A percentile compares a stretch with the other conserved stretches of the same genome.
phyloP scores from a whole-genome alignment of 2,329 filamentous ascomycete genomes.

The Ceratocystis cacaofunesta region DNA sequence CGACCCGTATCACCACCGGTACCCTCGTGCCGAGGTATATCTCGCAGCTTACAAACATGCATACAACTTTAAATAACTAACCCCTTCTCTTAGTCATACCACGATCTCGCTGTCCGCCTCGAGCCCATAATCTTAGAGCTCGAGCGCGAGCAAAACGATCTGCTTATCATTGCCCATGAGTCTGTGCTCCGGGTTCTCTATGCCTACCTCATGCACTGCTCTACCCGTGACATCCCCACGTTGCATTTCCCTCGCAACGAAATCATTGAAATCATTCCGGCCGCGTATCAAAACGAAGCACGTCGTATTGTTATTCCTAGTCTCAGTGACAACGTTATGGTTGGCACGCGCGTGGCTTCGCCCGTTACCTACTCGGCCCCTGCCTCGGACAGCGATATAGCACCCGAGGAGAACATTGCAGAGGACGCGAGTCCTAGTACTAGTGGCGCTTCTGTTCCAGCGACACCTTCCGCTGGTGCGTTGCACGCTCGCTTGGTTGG shows the following conservation, averaged over 20 bases:
- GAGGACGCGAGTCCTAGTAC: background rate
- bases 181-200: conserved; percentile 94
- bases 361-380: conserved; percentile 7
- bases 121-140: conserved; percentile 96
- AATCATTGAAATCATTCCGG: conserved; percentile 97
- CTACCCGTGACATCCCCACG: conserved; percentile 82
- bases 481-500: conserved; percentile 4
- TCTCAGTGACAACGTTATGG: conserved; percentile 50
- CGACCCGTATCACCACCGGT: conserved; percentile 93
- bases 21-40: conserved; percentile 76
- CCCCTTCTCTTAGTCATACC: conserved; percentile 59
- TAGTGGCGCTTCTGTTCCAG: background rate
- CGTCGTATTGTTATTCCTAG: conserved; percentile 76
- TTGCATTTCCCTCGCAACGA: conserved; percentile 90
- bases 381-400: conserved; percentile 2
- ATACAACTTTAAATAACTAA: background rate
- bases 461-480: background rate
- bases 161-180: conserved; percentile 97
- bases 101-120: conserved; percentile 91
- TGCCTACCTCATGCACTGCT: conserved; percentile 96
- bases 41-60: too few relatives aligned
- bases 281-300: conserved; percentile 91
- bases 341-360: conserved; percentile 29
- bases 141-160: conserved; percentile 88
- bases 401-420: background rate